Conservation (phyloP, 495 filamentous ascomycete species). For the Penicillium parvum region DNA sequence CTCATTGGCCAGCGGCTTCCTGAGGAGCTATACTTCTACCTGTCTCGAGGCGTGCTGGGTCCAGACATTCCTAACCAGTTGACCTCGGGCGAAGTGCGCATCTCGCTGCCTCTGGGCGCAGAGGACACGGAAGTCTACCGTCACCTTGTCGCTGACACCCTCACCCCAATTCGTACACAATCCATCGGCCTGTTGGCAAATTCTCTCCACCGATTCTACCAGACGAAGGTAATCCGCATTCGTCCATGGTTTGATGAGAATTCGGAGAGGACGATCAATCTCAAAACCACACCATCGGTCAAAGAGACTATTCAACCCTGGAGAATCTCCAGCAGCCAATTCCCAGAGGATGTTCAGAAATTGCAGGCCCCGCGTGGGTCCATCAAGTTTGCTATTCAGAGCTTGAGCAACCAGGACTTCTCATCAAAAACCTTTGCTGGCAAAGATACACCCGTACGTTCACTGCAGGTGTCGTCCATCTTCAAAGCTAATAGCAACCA, state of each 20-base stretch:
- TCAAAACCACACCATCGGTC: constrained; percentile 58
- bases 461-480: neutral
- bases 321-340: constrained; percentile 58
- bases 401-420: constrained; percentile 62
- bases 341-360: constrained; percentile 41
- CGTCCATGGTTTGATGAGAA: constrained; percentile 82
- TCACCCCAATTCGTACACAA: constrained; percentile 67
- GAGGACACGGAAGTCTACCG: constrained; percentile 77
- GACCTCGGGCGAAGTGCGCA: constrained; percentile 67
- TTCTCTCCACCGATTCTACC: constrained; percentile 74
- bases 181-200: constrained; percentile 72
- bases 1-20: constrained; percentile 87
- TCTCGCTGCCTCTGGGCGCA: constrained; percentile 75
- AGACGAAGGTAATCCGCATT: constrained; percentile 67
- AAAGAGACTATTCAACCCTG: constrained; percentile 62
- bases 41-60: constrained; percentile 76
- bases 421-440: constrained; percentile 56
- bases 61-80: constrained; percentile 77
- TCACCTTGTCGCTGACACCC: constrained; percentile 64
- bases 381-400: constrained; percentile 45
- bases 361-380: constrained; percentile 36
- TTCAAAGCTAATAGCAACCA: constrained; percentile 15
- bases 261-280: constrained; percentile 58
- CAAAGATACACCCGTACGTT: constrained; percentile 35
- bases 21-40: constrained; percentile 87